These are phyloP conservation scores for Aethionema arabicum DNA, from an alignment of 345 rosid species.

Conservation along the genomic window DNA sequence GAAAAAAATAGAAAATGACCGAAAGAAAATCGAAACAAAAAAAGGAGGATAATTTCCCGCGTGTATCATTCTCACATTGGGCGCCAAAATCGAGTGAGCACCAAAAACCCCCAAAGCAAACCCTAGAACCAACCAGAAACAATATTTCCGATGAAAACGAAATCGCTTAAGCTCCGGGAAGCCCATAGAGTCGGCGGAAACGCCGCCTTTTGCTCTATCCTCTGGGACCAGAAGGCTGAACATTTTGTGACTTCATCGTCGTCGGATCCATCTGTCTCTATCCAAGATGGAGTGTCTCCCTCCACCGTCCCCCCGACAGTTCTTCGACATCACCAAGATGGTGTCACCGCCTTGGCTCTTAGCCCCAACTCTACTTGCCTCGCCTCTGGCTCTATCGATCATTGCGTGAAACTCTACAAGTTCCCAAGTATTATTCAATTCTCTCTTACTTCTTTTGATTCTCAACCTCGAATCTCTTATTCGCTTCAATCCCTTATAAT, in stretches of 20 bases:
- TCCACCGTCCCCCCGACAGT: conserved; percentile 62
- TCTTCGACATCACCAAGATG: conserved; percentile 93
- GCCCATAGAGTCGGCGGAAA: conserved; percentile 57
- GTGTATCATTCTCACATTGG: too few species aligned
- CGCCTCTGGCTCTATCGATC: conserved; percentile 93
- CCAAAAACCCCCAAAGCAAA: neutral
- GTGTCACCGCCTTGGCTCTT: conserved; percentile 80
- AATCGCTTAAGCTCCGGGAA: conserved; percentile 76
- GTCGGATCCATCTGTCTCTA: conserved; percentile 64
- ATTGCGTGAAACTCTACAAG: conserved; percentile 94
- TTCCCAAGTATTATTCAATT: conserved; percentile 59
- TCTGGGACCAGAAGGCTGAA: conserved; percentile 76
- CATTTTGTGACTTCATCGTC: conserved; percentile 90
- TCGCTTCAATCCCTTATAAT: neutral
- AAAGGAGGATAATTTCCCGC: too few species aligned
- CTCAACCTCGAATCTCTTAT: neutral
- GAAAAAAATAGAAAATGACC: too few species aligned
- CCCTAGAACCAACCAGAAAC: neutral
- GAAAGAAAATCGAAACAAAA: too few species aligned
- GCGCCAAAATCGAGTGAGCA: too few species aligned
- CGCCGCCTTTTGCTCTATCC: conserved; percentile 69
- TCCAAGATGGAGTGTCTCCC: conserved; percentile 71
- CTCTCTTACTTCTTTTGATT: neutral
- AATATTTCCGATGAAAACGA: conserved; percentile 59
- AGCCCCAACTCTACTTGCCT: conserved; percentile 90